Base-by-base conservation (phyloP, 345 rosid genomes). In the Camelina laxa region DNA sequence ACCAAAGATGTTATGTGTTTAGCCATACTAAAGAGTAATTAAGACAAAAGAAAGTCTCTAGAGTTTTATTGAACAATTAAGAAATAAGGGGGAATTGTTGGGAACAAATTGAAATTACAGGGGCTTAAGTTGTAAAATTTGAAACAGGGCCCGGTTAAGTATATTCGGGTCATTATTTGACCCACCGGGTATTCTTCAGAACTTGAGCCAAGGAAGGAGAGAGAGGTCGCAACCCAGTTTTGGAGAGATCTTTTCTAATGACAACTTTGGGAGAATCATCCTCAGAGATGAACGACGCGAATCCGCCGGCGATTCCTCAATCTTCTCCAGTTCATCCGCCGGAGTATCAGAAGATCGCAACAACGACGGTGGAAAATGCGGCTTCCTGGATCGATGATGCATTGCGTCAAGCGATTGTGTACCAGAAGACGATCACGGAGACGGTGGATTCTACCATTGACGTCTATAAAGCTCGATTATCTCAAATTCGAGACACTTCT, bases 341-440 rank as follows among this genome's bases (percentile, higher is more conserved):
- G 47, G 73, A 67, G 14, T 13, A 73, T 47, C 49, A 82, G 66
- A 65, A 58, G 70, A 74, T 79, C 16, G 80, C 80, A 44, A 75
- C 87, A 70, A 83, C 81, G 71, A 16, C 82, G 68, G 75, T 81
- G 10, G 88, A 84, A 63, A 79, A 83, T 73, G 82, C 77, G 4
- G 64, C 84, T 42, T 87, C 88, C 24, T 95, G 97, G 99, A 83
- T 88, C 67, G 96, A 88, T 20, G 77, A 84, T 72, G 87, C 92
- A 15, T 59, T 86, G 78, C 84, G 83, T 57, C 94, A 90, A 63
- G 88, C 87, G 59, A 75, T 83, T 42, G 74, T 84, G 22, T 88
- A 88, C 83, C 87, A 81, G 73, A 87, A 82, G 60, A 83, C 80
- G 39, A 65, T 85, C 35, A 27, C 76, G 15, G 85, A 85, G 69